A percentile compares a stretch with the other conserved stretches of the same genome.
phyloP scores from a whole-genome alignment of 2,329 filamentous ascomycete species.

The Ploettnerulaceae sp. region DNA sequence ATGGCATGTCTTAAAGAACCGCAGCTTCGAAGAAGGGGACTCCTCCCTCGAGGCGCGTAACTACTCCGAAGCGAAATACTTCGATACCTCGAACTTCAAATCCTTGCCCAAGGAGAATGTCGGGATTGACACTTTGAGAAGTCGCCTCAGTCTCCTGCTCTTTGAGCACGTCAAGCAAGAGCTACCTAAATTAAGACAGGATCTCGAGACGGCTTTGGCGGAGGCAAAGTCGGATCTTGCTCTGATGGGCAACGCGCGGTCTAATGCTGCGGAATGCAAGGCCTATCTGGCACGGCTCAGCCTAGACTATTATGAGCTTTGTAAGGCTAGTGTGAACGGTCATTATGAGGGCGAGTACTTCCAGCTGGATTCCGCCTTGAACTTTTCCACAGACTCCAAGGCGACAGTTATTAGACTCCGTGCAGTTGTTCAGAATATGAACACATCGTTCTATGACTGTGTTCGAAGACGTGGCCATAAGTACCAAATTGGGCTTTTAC shows the following conservation, averaged over 20 bases:
- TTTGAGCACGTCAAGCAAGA: slow-evolving; percentile 34
- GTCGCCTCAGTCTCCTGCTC: slow-evolving; percentile 26
- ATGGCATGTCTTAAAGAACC: slow-evolving; percentile 46
- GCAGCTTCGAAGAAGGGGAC: slow-evolving; percentile 37
- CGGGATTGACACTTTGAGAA: slow-evolving; percentile 28
- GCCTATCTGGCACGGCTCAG: slow-evolving; percentile 31
- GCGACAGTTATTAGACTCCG: slow-evolving; percentile 26
- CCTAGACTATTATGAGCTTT: slow-evolving; percentile 29
- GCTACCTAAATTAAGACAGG: slow-evolving; percentile 26
- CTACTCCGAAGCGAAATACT: slow-evolving; percentile 22
- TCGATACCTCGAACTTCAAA: slow-evolving; percentile 30
- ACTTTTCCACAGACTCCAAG: slow-evolving; percentile 18
- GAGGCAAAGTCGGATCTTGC: slow-evolving; percentile 8
- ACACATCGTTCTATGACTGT: slow-evolving; percentile 27
- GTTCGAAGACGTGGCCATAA: slow-evolving; percentile 31
- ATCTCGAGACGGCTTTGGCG: slow-evolving; percentile 18
- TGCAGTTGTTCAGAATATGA: slow-evolving; percentile 32
- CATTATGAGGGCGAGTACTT: slow-evolving; percentile 34
- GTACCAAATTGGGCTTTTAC: slow-evolving; percentile 27
- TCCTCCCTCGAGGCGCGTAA: slow-evolving; percentile 26
- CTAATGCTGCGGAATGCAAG: slow-evolving; percentile 21
- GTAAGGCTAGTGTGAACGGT: slow-evolving; percentile 32
- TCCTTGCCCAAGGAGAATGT: slow-evolving; percentile 19
- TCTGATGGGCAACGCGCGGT: slow-evolving; percentile 17
- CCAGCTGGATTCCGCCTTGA: slow-evolving; percentile 4